Percentiles rank a stretch among this genome's conserved stretches.
These are phyloP conservation scores for Mallotus repandus DNA, from an alignment of 441 rosid species.

Conservation along the genomic window DNA sequence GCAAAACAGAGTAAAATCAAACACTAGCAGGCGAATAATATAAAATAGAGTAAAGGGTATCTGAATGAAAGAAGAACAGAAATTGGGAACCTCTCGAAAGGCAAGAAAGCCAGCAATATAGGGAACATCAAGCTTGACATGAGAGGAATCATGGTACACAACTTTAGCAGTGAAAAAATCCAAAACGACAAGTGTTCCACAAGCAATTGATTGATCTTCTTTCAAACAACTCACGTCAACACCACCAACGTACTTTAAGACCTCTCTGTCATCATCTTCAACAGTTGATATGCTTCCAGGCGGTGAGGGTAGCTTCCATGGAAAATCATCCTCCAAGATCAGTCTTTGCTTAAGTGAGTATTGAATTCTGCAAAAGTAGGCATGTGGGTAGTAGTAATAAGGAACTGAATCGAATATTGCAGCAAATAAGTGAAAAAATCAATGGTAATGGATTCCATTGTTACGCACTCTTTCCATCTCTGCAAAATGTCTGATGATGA, in stretches of 20 bases:
- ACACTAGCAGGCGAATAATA: background rate
- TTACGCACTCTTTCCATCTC: slow-evolving; percentile 18
- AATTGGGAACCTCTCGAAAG: slow-evolving; percentile 63
- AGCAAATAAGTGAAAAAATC: background rate
- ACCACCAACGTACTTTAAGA: slow-evolving; percentile 75
- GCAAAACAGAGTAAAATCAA: too few relatives aligned
- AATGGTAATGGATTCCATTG: background rate
- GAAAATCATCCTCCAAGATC: slow-evolving; percentile 56
- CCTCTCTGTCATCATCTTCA: slow-evolving; percentile 23
- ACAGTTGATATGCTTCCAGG: background rate
- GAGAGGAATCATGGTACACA: slow-evolving; percentile 47
- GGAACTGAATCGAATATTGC: background rate
- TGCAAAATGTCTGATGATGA: slow-evolving; percentile 13
- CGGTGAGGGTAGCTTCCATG: slow-evolving; percentile 43
- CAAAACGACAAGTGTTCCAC: slow-evolving; percentile 72
- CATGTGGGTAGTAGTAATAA: background rate
- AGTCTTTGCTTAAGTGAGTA: slow-evolving; percentile 51
- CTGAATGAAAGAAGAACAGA: background rate
- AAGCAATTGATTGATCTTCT: slow-evolving; percentile 67
- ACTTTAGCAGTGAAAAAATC: slow-evolving; percentile 49
- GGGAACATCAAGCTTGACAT: slow-evolving; percentile 54
- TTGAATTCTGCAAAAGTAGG: slow-evolving; percentile 45
- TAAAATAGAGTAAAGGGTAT: background rate
- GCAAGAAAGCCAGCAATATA: slow-evolving; percentile 89
- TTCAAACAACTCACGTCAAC: slow-evolving; percentile 80